Percentiles rank a stretch among this genome's conserved stretches.
Evolutionary conservation across 768 basidiomycete genomes (phyloP).

Genomic region (Pholiota molesta): DNA sequence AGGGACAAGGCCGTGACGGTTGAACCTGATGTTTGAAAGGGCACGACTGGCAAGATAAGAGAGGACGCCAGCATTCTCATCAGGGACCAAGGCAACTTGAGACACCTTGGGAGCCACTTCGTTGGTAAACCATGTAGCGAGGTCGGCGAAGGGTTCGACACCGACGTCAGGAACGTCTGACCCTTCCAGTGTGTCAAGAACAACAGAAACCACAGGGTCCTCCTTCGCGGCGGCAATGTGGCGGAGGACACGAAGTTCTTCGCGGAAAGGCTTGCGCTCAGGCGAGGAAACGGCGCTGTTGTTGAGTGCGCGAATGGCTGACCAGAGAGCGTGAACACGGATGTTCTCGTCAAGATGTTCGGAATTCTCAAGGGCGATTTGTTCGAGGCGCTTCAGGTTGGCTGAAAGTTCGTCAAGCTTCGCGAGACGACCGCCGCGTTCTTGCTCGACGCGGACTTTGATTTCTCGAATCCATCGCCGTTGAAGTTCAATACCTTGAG

Average conservation of each 20-base stretch:
- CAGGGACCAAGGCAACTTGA: slow-evolving; percentile 91
- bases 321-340: slow-evolving; percentile 90
- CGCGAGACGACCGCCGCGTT: slow-evolving; percentile 92
- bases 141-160: slow-evolving; percentile 87
- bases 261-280: slow-evolving; percentile 81
- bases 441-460: slow-evolving; percentile 94
- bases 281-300: slow-evolving; percentile 66
- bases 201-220: slow-evolving; percentile 65
- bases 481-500: slow-evolving; percentile 97
- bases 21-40: slow-evolving; percentile 78
- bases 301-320: slow-evolving; percentile 82
- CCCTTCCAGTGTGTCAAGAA: slow-evolving; percentile 68
- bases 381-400: slow-evolving; percentile 88
- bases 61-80: slow-evolving; percentile 84
- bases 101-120: slow-evolving; percentile 84
- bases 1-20: slow-evolving; percentile 73
- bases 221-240: slow-evolving; percentile 73
- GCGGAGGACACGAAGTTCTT: slow-evolving; percentile 83
- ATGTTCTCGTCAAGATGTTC: slow-evolving; percentile 92
- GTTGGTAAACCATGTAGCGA: slow-evolving; percentile 88
- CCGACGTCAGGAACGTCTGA: slow-evolving; percentile 78
- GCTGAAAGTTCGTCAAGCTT: slow-evolving; percentile 93
- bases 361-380: slow-evolving; percentile 90
- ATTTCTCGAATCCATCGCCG: slow-evolving; percentile 96
- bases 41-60: slow-evolving; percentile 84